Base-by-base conservation (phyloP, 139 green algal genomes). In the Tetradesmus obliquus region DNA sequence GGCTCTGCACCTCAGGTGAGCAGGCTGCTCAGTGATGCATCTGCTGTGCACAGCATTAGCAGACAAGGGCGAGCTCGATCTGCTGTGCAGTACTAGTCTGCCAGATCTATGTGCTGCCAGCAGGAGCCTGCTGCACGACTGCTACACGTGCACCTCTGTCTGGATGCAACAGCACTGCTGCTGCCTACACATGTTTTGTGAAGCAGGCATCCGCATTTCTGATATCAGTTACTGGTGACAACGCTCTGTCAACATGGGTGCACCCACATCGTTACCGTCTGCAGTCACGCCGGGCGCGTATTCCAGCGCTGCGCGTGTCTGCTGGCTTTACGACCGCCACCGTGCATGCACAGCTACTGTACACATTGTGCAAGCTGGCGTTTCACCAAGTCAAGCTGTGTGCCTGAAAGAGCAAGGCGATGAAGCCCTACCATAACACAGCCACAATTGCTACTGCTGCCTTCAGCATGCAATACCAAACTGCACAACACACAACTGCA, bases 1-100 rank as follows among this genome's bases (percentile, higher is more conserved):
- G 86, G 86, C 5, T 22, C 51, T 10, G 53, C 69, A 10, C 17
- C 86, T 3, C 84, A 89, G 84, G 84, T 89, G 60, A 62, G 13
- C n/a, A 83, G 4, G 9, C 60, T 71, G 60, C 6, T 9, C 57
- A 45, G 32, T 45, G 32, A 45, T 45, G 32, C 32, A 45, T 45
- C 32, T 45, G 32, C 32, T 45, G 32, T 45, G 32, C 32, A 45
- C 32, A 45, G 32, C 32, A 45, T 45, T 45, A 45, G 32, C 32
- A 45, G 32, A 45, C 32, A 45, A 45, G 32, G 32, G 32, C 32
- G 32, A 45, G 32, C 32, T 45, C 32, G 32, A 45, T 45, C 32
- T 45, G 32, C 32, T 45, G 32, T 45, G 32, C 32, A 45, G 32
- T 45, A 45, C 32, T 45, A 45, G 32, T 45, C 32, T 45, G 32